Evolutionary conservation across 495 filamentous ascomycete species (phyloP).

Genomic region (Chaetomidium leptoderma): DNA sequence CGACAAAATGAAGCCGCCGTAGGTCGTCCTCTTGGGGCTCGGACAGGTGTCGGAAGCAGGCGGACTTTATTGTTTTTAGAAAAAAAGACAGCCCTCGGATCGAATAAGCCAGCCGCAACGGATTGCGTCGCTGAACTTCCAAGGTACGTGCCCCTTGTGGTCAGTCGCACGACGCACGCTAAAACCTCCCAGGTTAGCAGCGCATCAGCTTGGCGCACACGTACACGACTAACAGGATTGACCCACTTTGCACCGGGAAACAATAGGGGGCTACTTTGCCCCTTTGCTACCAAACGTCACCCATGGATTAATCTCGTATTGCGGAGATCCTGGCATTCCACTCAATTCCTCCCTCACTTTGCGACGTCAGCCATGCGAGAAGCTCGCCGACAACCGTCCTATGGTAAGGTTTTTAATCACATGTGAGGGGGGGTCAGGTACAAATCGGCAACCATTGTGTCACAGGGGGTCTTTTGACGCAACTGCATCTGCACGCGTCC

Average conservation of each 20-base stretch:
- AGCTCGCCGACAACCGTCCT: background rate
- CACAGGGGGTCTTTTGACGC: too few relatives aligned
- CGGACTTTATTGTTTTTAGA: background rate
- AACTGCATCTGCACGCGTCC: too few relatives aligned
- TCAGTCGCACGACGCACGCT: constrained; percentile 8
- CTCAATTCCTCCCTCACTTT: background rate
- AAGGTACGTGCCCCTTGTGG: background rate
- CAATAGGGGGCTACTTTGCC: background rate
- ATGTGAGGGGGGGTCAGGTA: too few relatives aligned
- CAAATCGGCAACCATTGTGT: too few relatives aligned
- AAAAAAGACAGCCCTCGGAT: background rate
- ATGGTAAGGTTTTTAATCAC: too few relatives aligned
- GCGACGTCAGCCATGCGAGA: background rate
- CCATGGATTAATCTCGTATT: constrained; percentile 2
- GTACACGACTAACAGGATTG: background rate
- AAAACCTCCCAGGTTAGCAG: background rate
- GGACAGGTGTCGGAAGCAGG: background rate
- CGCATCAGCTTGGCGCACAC: background rate
- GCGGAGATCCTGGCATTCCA: constrained; percentile 4
- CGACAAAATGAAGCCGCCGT: background rate
- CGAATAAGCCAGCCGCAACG: constrained; percentile 5
- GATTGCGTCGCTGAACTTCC: background rate
- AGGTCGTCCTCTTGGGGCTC: background rate
- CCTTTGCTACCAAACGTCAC: background rate
- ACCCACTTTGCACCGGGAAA: too few relatives aligned